Evolutionary conservation across 805 yeast genomes (phyloP).

Genomic region (Candida caryicola): DNA sequence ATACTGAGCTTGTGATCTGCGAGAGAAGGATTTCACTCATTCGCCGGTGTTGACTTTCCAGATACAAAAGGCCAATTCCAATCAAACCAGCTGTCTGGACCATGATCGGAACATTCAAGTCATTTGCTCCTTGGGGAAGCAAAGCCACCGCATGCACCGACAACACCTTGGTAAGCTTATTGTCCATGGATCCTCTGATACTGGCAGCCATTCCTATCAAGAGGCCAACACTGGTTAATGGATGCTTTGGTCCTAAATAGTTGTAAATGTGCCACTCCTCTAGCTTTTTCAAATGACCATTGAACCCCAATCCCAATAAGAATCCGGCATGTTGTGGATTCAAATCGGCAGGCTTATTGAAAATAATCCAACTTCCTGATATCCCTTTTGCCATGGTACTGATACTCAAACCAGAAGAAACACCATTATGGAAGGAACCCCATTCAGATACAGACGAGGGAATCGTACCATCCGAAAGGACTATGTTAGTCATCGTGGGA

Average conservation of each 20-base stretch:
- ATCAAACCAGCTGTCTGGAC: conserved; percentile 91
- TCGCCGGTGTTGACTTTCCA: conserved; percentile 74
- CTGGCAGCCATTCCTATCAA: conserved; percentile 93
- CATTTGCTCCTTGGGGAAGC: conserved; percentile 87
- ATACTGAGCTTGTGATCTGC: conserved; percentile 58
- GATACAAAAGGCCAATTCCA: conserved; percentile 83
- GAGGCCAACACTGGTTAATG: conserved; percentile 80
- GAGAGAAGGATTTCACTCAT: conserved; percentile 77
- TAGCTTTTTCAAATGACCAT: conserved; percentile 76
- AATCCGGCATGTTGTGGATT: conserved; percentile 93
- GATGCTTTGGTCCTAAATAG: conserved; percentile 85
- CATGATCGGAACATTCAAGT: conserved; percentile 73
- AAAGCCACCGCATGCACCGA: conserved; percentile 92
- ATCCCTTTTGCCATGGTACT: conserved; percentile 66
- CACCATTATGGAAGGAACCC: conserved; percentile 94
- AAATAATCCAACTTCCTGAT: conserved; percentile 88
- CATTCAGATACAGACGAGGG: conserved; percentile 56
- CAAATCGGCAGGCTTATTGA: conserved; percentile 68
- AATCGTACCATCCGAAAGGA: conserved; percentile 53
- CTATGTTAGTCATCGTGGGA: conserved; percentile 64
- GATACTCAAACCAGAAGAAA: conserved; percentile 77
- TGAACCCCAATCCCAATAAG: conserved; percentile 84
- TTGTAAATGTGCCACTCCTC: conserved; percentile 98
- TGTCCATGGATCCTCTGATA: conserved; percentile 75
- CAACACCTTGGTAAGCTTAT: conserved; percentile 82